Evolutionary conservation across 1,139 yeast species (phyloP), one percentile per base, ranked within the genome.

Genomic region (Debaryomycetaceae sp.): DNA sequence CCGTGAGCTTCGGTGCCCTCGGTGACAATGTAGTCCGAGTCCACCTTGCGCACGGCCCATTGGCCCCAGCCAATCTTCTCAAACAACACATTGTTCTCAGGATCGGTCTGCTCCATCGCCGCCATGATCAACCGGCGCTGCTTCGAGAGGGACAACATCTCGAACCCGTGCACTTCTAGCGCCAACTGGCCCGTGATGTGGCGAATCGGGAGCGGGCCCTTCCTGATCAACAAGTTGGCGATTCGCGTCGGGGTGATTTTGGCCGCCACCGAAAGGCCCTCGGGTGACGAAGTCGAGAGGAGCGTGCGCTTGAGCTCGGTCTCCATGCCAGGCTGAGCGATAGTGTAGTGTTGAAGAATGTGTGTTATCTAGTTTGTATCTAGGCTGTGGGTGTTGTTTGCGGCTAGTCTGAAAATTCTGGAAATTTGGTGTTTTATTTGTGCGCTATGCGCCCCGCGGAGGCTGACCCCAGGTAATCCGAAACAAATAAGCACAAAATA

Each of bases 11-110:
- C 65, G 16, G 65, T 58, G 5, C 70, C 70, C 39, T 66, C 71
- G 16, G 69, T 64, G 19, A 64, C 69, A 37, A 77, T 76, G 36
- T 58, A 59, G 37, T 68, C 75, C 7, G 71, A 54, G 31, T 68
- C 72, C 11, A 71, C 75, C 30, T 67, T 60, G 37, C 79, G 69
- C 5, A 89, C 94, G 17, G 89, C 86, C 97, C 97, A 89, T 50
- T 91, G 93, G 37, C 97, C 97, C 97, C 97, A 89, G 16, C 96
- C 96, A 25, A 88, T 88, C 61, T 89, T 89, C 48, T 86, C 95
- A 61, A 89, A 89, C 13, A 83, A 75, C 24, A 79, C 78, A 36
- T 70, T 66, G 36, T 80, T 75, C 17, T 64, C 67, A 4, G 73
- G 60, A 50, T 80, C 93, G 2, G 50, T 46, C 39, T 64, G 71